Evolutionary conservation across 2,329 filamentous ascomycete genomes (phyloP), one percentile per base, ranked within the genome.

Genomic region (Xylaria sp.): DNA sequence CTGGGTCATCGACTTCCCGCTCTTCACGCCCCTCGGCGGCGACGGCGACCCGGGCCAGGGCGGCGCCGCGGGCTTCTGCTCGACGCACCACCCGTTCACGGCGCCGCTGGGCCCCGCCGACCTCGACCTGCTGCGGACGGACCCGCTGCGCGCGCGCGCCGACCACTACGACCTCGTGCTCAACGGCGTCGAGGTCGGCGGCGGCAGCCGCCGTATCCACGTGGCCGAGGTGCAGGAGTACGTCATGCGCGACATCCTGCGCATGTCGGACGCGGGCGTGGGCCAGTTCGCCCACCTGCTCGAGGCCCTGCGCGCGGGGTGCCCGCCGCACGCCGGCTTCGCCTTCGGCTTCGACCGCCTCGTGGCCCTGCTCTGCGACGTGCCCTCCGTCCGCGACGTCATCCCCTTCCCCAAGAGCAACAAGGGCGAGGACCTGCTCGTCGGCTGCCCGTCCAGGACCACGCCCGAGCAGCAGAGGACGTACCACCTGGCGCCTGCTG

Each of bases 371-470:
- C 83, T 99, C 78, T 83, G 88, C 19, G 88, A 87, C 1, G 87
- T 83, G 26, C 80, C 88, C 9, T 92, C 88, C 1, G 88, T 99
- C 2, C 80, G 90, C 55, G 93, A 99, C 74, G 93, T 99, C 1
- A 97, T 99, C 72, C 92, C 92, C 0, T 99, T 99, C 68, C 95
- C 94, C 0, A 99, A 99, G 78, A 92, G 85, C 57, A 92, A 91
- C 57, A 92, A 87, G 69, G 92, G 94, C 0, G 90, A 96, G 68
- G 94, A 99, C 74, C 73, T 85, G 52, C 83, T 96, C 72, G 91
- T 96, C 2, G 86, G 84, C 63, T 90, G 90, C 58, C 94, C 94
- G 18, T 46, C 61, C 2, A 61, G 59, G 58, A 55, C 54, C 7
- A 67, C 65, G 4, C 17, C 37, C 2, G 56, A 50, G 26, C 66